Evolutionary conservation across 768 basidiomycete genomes (phyloP).

Genomic region (Phanerochaete sordida): DNA sequence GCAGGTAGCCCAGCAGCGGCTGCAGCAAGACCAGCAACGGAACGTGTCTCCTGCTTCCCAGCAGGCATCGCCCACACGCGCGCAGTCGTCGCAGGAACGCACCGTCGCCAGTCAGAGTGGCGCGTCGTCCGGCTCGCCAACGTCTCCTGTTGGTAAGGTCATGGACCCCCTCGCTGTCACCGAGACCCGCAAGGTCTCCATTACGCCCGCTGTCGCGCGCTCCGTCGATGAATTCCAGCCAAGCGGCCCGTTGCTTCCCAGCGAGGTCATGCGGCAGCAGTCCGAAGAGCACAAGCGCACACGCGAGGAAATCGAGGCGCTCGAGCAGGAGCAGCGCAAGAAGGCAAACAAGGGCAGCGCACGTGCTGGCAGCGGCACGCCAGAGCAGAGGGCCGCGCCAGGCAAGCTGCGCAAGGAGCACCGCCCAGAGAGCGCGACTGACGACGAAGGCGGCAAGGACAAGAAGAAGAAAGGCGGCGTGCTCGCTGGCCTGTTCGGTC

Average conservation of each 20-base stretch:
- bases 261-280: constrained; percentile 40
- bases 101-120: constrained; percentile 29
- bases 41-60: constrained; percentile 19
- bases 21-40: constrained; percentile 24
- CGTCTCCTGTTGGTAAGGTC: constrained; percentile 26
- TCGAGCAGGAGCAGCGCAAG: constrained; percentile 44
- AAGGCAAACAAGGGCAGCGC: constrained; percentile 34
- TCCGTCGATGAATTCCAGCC: constrained; percentile 34
- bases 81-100: constrained; percentile 47
- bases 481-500: constrained; percentile 70
- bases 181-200: constrained; percentile 75
- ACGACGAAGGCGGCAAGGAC: constrained; percentile 44
- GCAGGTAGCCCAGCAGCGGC: constrained; percentile 13
- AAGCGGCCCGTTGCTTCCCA: constrained; percentile 32
- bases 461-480: constrained; percentile 74
- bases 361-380: neutral
- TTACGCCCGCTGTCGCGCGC: constrained; percentile 75
- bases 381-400: neutral
- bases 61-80: constrained; percentile 33
- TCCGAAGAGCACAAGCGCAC: constrained; percentile 52
- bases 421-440: constrained; percentile 26
- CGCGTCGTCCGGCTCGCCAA: constrained; percentile 25
- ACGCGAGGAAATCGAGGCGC: constrained; percentile 44
- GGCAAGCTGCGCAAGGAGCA: constrained; percentile 44
- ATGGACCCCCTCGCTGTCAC: constrained; percentile 66